Conservation (phyloP, 495 filamentous ascomycete genomes). For the Annulohypoxylon moriforme region DNA sequence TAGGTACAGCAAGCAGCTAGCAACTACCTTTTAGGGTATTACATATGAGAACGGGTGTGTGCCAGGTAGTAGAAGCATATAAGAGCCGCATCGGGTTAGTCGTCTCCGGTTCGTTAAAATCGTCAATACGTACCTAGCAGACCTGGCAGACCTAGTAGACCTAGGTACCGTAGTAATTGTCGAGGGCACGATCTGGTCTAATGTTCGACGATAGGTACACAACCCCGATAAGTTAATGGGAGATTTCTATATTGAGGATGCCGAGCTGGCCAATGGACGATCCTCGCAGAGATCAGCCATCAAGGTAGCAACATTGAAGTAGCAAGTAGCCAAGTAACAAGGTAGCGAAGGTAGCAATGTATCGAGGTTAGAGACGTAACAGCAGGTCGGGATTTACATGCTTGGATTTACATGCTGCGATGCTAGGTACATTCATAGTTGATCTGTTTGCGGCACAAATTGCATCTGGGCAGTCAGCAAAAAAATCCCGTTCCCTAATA, state of each 20-base stretch:
- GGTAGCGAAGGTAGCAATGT: neutral
- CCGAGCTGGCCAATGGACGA: conserved; percentile 14
- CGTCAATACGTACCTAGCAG: too few relatives aligned
- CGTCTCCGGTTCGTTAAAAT: neutral
- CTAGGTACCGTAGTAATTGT: too few relatives aligned
- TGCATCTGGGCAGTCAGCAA: conserved; percentile 33
- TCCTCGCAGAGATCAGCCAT: conserved; percentile 16
- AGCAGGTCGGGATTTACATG: conserved; percentile 21
- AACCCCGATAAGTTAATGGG: conserved; percentile 21
- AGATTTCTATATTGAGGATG: neutral
- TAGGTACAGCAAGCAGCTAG: neutral
- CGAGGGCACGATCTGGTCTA: conserved; percentile 3
- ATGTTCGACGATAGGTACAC: conserved; percentile 18
- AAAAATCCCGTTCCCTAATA: conserved; percentile 36
- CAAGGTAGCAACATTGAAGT: conserved; percentile 27
- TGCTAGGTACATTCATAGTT: conserved; percentile 3
- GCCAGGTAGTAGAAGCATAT: neutral
- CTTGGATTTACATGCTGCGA: too few relatives aligned
- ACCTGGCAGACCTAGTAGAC: too few relatives aligned
- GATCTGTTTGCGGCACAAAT: conserved; percentile 24
- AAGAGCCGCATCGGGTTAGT: conserved; percentile 23
- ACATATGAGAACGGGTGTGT: neutral
- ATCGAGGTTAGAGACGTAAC: neutral
- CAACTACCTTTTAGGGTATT: neutral
- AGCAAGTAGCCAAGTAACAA: neutral